phyloP scores from a whole-genome alignment of 1,284 basidiomycete genomes.

The Amylostereum areolatum region DNA sequence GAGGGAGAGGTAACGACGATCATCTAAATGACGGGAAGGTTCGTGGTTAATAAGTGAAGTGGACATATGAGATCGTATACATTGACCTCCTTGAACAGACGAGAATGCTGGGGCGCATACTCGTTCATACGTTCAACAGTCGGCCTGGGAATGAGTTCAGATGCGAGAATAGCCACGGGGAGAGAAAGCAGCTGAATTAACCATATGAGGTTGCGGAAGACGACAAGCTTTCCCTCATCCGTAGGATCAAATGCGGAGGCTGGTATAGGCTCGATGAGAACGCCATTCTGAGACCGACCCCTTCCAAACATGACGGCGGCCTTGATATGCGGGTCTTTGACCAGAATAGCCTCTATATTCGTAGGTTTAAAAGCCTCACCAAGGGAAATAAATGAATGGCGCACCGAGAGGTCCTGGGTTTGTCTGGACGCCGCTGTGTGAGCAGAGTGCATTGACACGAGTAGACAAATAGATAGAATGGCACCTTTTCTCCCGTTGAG shows the following conservation, averaged over 20 bases:
- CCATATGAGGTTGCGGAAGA: conserved; percentile 12
- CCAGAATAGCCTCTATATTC: conserved; percentile 8
- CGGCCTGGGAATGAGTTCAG: conserved; percentile 16
- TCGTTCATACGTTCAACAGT: conserved; percentile 27
- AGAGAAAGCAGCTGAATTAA: not conserved
- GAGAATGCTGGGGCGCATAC: conserved; percentile 28
- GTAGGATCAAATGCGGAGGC: conserved; percentile 13
- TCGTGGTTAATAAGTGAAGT: not conserved
- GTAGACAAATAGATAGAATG: not conserved
- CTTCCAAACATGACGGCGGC: conserved; percentile 14
- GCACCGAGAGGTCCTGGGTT: not conserved
- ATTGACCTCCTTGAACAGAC: conserved; percentile 28
- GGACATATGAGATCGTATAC: conserved; percentile 1
- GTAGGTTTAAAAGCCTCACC: no score
- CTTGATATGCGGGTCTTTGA: conserved; percentile 12
- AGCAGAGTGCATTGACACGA: not conserved
- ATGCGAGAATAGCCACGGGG: not conserved
- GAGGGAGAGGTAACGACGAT: conserved; percentile 24
- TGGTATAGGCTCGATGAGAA: conserved; percentile 12
- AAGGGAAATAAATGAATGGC: no score
- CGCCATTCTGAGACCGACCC: conserved; percentile 13
- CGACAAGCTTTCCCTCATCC: conserved; percentile 9
- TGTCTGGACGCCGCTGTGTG: not conserved
- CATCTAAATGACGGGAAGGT: conserved; percentile 21
- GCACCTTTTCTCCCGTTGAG: conserved; percentile 38